These are phyloP conservation scores for Laguncularia racemosa DNA, from an alignment of 345 rosid genomes.

Conservation along the genomic window DNA sequence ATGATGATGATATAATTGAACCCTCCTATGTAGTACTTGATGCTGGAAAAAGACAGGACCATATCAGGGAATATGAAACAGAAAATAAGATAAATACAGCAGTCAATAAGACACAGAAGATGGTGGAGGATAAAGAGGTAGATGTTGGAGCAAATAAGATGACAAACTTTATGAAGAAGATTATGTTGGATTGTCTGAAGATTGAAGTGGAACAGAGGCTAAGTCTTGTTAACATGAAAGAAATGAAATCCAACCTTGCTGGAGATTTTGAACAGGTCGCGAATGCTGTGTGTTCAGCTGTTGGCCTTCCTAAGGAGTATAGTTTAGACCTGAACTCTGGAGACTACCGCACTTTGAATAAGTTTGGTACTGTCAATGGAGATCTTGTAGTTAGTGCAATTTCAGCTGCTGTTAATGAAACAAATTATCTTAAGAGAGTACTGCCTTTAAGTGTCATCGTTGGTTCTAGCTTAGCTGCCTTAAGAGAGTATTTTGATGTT, in stretches of 20 bases:
- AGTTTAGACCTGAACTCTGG: constrained; percentile 32
- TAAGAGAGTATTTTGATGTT: constrained; percentile 61
- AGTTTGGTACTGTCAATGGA: constrained; percentile 52
- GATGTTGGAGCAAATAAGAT: constrained; percentile 32
- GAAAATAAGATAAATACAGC: constrained; percentile 17
- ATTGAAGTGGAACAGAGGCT: constrained; percentile 69
- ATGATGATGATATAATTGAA: constrained; percentile 43
- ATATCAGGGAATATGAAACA: constrained; percentile 24
- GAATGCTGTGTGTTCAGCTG: constrained; percentile 49
- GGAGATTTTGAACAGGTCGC: constrained; percentile 65
- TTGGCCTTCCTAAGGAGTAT: constrained; percentile 28
- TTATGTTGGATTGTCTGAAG: constrained; percentile 56
- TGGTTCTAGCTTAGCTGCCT: constrained; percentile 88
- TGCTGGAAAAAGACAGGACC: constrained; percentile 37
- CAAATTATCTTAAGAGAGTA: constrained; percentile 56
- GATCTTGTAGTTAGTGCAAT: constrained; percentile 51
- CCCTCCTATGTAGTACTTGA: constrained; percentile 61
- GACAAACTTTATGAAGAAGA: constrained; percentile 45
- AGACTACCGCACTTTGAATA: constrained; percentile 23
- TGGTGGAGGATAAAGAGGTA: background rate
- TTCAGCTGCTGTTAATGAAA: constrained; percentile 58
- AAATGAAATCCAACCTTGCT: constrained; percentile 44
- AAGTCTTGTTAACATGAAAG: constrained; percentile 46
- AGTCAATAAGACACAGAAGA: constrained; percentile 8
- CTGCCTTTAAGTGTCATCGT: constrained; percentile 76